A percentile compares a stretch with the other conserved stretches of the same genome.
phyloP scores from a whole-genome alignment of 768 basidiomycete genomes.

The Amanita rubescens region DNA sequence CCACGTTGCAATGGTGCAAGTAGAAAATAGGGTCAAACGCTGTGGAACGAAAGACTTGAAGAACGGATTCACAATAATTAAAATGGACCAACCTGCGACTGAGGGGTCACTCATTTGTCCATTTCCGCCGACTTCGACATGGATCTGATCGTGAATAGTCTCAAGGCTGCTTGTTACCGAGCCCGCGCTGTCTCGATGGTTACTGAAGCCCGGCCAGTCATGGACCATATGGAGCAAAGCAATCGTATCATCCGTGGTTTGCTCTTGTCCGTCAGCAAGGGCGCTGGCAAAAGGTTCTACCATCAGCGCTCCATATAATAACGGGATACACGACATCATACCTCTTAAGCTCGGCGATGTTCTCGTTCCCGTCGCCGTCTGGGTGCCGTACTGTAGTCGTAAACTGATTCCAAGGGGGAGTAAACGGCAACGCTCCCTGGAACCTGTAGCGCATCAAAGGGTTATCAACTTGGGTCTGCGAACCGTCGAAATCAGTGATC shows the following conservation, averaged over 20 bases:
- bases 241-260: slow-evolving; percentile 26
- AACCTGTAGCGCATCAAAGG: slow-evolving; percentile 29
- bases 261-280: slow-evolving; percentile 16
- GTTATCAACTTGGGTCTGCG: slow-evolving; percentile 20
- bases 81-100: slow-evolving; percentile 28
- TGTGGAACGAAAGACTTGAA: slow-evolving; percentile 9
- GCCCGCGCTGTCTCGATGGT: slow-evolving; percentile 32
- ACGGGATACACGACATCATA: slow-evolving; percentile 8
- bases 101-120: slow-evolving; percentile 36
- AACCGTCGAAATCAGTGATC: slow-evolving; percentile 23
- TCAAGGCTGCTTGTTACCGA: slow-evolving; percentile 40
- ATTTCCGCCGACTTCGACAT: slow-evolving; percentile 33
- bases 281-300: slow-evolving; percentile 10
- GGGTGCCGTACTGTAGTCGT: slow-evolving; percentile 29
- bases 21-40: slow-evolving; percentile 50
- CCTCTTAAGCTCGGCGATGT: slow-evolving; percentile 23
- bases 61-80: background rate
- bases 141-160: slow-evolving; percentile 41
- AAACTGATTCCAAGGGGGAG: slow-evolving; percentile 22
- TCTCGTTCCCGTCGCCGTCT: slow-evolving; percentile 21
- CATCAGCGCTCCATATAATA: background rate
- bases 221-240: slow-evolving; percentile 29
- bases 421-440: slow-evolving; percentile 26
- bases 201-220: slow-evolving; percentile 41
- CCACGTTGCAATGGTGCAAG: slow-evolving; percentile 47